Evolutionary conservation across 2,329 filamentous ascomycete species (phyloP).

Genomic region (Aspergillus sp.): DNA sequence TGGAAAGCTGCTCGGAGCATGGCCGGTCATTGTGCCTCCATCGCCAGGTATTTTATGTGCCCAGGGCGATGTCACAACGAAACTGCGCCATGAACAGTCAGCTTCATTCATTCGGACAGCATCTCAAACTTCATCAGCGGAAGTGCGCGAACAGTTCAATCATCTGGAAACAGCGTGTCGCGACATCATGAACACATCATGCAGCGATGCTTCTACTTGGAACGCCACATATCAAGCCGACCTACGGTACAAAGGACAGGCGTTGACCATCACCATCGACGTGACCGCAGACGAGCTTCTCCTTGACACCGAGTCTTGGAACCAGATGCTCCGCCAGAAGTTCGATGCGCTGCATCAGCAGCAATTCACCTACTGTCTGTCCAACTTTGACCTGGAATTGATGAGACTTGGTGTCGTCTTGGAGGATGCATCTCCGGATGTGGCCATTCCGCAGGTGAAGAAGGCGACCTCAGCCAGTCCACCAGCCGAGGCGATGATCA

Average conservation of each 20-base stretch:
- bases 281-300: constrained; percentile 31
- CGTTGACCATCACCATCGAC: constrained; percentile 32
- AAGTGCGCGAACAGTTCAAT: constrained; percentile 29
- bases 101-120: constrained; percentile 42
- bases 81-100: constrained; percentile 45
- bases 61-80: constrained; percentile 47
- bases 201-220: constrained; percentile 25
- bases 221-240: constrained; percentile 40
- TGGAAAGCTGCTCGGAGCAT: constrained; percentile 46
- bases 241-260: constrained; percentile 46
- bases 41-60: constrained; percentile 48
- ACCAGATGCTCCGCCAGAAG: constrained; percentile 29
- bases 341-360: constrained; percentile 42
- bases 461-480: constrained; percentile 23
- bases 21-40: constrained; percentile 50
- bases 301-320: constrained; percentile 22
- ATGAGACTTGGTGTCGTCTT: constrained; percentile 45
- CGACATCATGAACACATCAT: constrained; percentile 34
- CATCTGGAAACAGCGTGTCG: constrained; percentile 34
- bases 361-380: constrained; percentile 43
- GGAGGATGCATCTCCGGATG: constrained; percentile 38
- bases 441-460: constrained; percentile 32
- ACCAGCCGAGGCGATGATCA: constrained; percentile 32
- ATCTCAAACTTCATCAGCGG: constrained; percentile 27
- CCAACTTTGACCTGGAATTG: constrained; percentile 42